Conservation (phyloP, 345 rosid species). For the Melaleuca alternifolia region DNA sequence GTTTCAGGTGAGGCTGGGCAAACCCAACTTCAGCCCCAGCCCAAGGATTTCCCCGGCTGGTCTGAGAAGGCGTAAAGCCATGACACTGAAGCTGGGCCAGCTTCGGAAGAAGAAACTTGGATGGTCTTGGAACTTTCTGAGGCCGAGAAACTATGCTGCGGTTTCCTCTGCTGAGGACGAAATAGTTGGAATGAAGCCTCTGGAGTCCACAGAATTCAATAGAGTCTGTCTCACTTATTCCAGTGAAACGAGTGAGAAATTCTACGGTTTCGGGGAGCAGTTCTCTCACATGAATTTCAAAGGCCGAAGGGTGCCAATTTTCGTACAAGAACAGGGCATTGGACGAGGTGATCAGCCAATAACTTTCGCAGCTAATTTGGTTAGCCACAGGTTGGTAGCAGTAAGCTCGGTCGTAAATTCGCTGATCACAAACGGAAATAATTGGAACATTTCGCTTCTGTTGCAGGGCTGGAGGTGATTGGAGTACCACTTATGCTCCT, state of each 20-base stretch:
- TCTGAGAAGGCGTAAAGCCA: slow-evolving; percentile 5
- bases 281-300: slow-evolving; percentile 66
- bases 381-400: slow-evolving; percentile 48
- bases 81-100: slow-evolving; percentile 18
- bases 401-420: neutral
- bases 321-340: slow-evolving; percentile 77
- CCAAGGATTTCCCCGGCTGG: slow-evolving; percentile 3
- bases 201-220: slow-evolving; percentile 25
- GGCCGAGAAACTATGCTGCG: slow-evolving; percentile 21
- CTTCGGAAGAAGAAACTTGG: slow-evolving; percentile 18
- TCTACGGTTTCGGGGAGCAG: slow-evolving; percentile 69
- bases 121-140: slow-evolving; percentile 22
- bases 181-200: slow-evolving; percentile 10
- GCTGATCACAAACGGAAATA: neutral
- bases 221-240: slow-evolving; percentile 45
- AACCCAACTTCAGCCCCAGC: slow-evolving; percentile 9
- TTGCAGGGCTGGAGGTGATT: slow-evolving; percentile 62
- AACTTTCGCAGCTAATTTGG: slow-evolving; percentile 63
- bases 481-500: slow-evolving; percentile 79
- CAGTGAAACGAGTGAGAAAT: slow-evolving; percentile 45
- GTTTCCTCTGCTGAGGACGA: slow-evolving; percentile 30
- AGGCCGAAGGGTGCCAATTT: slow-evolving; percentile 61
- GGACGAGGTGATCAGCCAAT: slow-evolving; percentile 80
- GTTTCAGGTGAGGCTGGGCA: slow-evolving; percentile 36
- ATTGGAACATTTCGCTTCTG: neutral